A percentile compares a stretch with the other conserved stretches of the same genome.
These are phyloP conservation scores for Climacium dendroides DNA, from an alignment of 225 moss, liverwort and hornwort genomes.

Conservation along the genomic window DNA sequence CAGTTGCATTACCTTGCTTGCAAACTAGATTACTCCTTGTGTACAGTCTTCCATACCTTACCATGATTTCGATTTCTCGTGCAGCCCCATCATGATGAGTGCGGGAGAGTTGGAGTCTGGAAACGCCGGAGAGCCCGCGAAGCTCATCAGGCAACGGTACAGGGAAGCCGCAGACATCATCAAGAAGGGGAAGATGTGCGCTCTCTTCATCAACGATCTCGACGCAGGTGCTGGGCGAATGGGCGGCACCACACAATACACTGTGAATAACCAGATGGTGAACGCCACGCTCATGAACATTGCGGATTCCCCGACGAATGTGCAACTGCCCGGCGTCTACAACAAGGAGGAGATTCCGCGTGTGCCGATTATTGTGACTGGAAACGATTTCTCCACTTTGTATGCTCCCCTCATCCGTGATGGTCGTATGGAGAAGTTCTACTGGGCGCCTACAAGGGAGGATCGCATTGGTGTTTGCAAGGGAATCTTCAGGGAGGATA, in stretches of 20 bases:
- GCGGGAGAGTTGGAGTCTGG: conserved; percentile 99
- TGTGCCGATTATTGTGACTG: conserved; percentile 80
- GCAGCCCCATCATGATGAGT: conserved; percentile 90
- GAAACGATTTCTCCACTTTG: conserved; percentile 92
- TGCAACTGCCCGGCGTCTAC: conserved; percentile 82
- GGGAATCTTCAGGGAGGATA: conserved; percentile 72
- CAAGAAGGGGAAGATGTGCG: conserved; percentile 96
- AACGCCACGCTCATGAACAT: conserved; percentile 99
- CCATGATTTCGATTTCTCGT: not conserved
- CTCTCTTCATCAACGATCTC: conserved; percentile 93
- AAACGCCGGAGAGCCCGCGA: conserved; percentile 94
- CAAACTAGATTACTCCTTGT: too few species aligned
- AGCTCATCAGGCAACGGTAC: conserved; percentile 90
- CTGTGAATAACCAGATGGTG: conserved; percentile 99
- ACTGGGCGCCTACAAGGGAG: conserved; percentile 94
- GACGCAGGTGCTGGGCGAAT: conserved; percentile 95
- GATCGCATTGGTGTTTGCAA: conserved; percentile 80
- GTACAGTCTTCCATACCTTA: not conserved
- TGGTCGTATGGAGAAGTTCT: conserved; percentile 98
- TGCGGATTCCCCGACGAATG: conserved; percentile 79
- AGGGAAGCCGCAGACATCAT: conserved; percentile 91
- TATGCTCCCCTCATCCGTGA: conserved; percentile 94
- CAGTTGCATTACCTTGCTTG: not conserved
- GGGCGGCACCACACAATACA: conserved; percentile 96
- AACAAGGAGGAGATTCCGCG: conserved; percentile 73